phyloP scores from a whole-genome alignment of 768 basidiomycete species.

The Lentinula lateritia region DNA sequence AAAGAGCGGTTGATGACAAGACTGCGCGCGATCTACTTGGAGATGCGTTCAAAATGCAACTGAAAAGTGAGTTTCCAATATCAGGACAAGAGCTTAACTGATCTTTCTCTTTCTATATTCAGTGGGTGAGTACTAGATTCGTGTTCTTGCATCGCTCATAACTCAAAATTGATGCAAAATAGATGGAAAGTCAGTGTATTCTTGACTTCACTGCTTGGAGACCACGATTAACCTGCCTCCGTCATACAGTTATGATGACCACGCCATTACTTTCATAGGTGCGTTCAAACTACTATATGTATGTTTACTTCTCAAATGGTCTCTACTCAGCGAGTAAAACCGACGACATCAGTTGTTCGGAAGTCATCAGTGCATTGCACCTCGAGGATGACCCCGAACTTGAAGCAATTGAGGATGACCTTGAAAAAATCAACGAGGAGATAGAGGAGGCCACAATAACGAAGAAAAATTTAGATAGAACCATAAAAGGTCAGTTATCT shows the following conservation, averaged over 20 bases:
- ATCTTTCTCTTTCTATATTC: background rate
- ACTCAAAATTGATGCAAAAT: background rate
- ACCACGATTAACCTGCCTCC: background rate
- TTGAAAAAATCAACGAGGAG: slow-evolving; percentile 30
- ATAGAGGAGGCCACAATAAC: slow-evolving; percentile 32
- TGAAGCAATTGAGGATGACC: slow-evolving; percentile 41
- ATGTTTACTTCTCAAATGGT: background rate
- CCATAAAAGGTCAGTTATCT: slow-evolving; percentile 34
- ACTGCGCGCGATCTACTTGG: slow-evolving; percentile 60
- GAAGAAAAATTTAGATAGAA: slow-evolving; percentile 32
- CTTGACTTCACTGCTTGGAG: background rate
- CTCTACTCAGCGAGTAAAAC: slow-evolving; percentile 46
- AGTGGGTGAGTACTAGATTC: slow-evolving; percentile 36
- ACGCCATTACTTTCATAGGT: slow-evolving; percentile 61
- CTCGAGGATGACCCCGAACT: slow-evolving; percentile 50
- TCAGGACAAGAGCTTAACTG: background rate
- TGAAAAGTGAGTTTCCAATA: slow-evolving; percentile 42
- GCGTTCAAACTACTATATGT: slow-evolving; percentile 7
- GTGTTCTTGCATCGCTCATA: background rate
- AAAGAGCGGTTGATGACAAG: slow-evolving; percentile 57
- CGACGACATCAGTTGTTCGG: slow-evolving; percentile 58
- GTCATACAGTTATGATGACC: slow-evolving; percentile 43
- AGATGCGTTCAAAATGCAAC: slow-evolving; percentile 57
- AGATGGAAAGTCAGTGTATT: slow-evolving; percentile 51
- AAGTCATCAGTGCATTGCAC: slow-evolving; percentile 44